Percentiles rank a stretch among this genome's conserved stretches.
Evolutionary conservation across 164 flowering plant genomes (phyloP).

Genomic region (Vitis cinerea): DNA sequence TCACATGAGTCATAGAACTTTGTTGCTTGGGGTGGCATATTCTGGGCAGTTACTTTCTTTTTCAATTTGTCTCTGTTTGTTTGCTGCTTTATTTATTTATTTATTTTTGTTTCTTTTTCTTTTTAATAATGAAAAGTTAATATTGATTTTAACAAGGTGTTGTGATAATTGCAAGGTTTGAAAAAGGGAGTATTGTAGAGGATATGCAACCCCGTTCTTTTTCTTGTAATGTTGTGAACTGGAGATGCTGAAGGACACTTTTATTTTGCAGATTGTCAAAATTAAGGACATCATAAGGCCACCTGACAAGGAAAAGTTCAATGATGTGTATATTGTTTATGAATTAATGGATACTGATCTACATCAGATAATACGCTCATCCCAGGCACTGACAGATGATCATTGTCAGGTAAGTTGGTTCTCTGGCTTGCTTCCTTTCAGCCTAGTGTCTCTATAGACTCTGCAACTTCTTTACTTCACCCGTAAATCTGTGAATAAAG

Average conservation of each 20-base stretch:
- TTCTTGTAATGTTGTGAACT: too few species aligned
- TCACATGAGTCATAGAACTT: neutral
- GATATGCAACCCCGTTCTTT: too few species aligned
- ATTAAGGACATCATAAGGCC: slow-evolving; percentile 84
- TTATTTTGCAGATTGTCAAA: slow-evolving; percentile 56
- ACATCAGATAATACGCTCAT: slow-evolving; percentile 78
- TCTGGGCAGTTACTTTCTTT: neutral
- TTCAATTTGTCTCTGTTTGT: neutral
- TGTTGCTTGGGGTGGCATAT: too few species aligned
- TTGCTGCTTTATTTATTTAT: too few species aligned
- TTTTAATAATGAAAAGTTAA: too few species aligned
- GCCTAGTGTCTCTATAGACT: neutral
- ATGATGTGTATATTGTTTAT: slow-evolving; percentile 83
- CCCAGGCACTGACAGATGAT: slow-evolving; percentile 72
- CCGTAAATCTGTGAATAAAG: too few species aligned
- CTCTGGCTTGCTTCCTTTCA: neutral
- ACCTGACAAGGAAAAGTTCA: slow-evolving; percentile 58
- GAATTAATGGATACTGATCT: slow-evolving; percentile 92
- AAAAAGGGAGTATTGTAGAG: neutral
- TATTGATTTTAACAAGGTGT: neutral
- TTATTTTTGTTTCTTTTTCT: too few species aligned
- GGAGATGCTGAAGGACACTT: neutral
- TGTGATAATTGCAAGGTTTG: neutral
- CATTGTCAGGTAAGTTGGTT: slow-evolving; percentile 72
- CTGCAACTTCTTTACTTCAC: too few species aligned